Base-by-base conservation (phyloP, 2,329 filamentous ascomycete species). In the Aspergillus hiratsukae region DNA sequence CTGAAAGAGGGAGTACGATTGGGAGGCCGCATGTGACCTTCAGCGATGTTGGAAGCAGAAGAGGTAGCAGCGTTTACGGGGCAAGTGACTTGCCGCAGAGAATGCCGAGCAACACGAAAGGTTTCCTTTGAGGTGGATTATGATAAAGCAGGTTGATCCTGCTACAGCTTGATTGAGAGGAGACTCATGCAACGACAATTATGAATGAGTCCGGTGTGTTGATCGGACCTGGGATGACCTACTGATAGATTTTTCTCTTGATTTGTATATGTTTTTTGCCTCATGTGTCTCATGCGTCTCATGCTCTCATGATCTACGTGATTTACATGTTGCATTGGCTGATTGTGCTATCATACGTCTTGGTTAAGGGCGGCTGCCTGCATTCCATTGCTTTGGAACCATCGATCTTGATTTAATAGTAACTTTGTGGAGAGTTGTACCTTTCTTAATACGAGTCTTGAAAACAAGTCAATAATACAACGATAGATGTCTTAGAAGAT, bases 101-200 rank as follows among this genome's bases (percentile, higher is more conserved):
- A 66, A 88, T 88, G 76, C 82, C 84, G 55, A 91, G 88, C 72
- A 77, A 90, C 72, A 90, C 86, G 48, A 91, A 91, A 75, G 88
- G 88, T n/a, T 91, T 91, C 69, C 76, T 91, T 73, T 90, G 64
- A 72, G 58, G 35, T 40, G 41, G 40, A 63, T 58, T 48, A 64
- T 56, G 28, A 54, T 28, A 43, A 53, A 55, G 56, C 58, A 64
- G 56, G 57, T 53, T 55, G 50, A 57, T 56, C 53, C 54, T 60
- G 57, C 54, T 46, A 27, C 61, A 59, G 58, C 58, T 61, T 46
- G 31, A 29, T 35, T 31, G 46, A 9, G 29, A 40, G 21, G 43
- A 25, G 48, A 52, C 10, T 43, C 29, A 48, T 48, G 37, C 37
- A 28, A 41, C 37, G 40, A 53, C 29, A 21, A 21, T 23, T 43